Conservation (phyloP, 345 rosid genomes). For the Eucalyptus pumila region DNA sequence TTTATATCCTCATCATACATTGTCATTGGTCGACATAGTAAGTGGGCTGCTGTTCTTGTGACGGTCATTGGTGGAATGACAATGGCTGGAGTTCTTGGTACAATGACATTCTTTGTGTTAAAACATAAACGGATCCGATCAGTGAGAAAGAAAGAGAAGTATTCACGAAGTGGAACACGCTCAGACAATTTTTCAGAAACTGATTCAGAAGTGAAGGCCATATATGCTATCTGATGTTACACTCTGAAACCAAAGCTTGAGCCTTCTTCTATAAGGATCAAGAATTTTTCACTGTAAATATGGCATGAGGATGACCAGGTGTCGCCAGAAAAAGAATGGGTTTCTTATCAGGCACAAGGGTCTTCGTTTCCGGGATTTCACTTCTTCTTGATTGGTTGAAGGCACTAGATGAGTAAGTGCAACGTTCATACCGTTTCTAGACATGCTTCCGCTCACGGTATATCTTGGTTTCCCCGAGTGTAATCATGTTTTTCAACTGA, state of each 20-base stretch:
- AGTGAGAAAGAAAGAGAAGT: constrained; percentile 45
- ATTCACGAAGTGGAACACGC: constrained; percentile 10
- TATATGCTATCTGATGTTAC: constrained; percentile 56
- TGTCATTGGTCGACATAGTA: constrained; percentile 56
- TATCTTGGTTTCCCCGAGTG: not conserved
- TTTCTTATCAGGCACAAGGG: not conserved
- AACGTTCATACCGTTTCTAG: not conserved
- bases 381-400: not conserved
- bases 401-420: not conserved
- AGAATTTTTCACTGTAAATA: not conserved
- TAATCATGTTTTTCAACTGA: not conserved
- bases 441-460: not conserved
- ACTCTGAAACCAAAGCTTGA: not conserved
- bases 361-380: not conserved
- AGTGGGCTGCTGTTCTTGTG: constrained; percentile 73
- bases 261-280: not conserved
- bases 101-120: constrained; percentile 77
- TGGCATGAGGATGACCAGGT: not conserved
- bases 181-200: constrained; percentile 33
- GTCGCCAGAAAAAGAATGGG: not conserved
- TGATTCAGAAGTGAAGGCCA: constrained; percentile 57
- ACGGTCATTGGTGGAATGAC: constrained; percentile 60
- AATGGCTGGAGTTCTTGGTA: constrained; percentile 59
- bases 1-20: constrained; percentile 75
- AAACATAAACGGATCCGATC: constrained; percentile 40